Conservation (phyloP, 768 basidiomycete species). For the Phaffia tasmanica region DNA sequence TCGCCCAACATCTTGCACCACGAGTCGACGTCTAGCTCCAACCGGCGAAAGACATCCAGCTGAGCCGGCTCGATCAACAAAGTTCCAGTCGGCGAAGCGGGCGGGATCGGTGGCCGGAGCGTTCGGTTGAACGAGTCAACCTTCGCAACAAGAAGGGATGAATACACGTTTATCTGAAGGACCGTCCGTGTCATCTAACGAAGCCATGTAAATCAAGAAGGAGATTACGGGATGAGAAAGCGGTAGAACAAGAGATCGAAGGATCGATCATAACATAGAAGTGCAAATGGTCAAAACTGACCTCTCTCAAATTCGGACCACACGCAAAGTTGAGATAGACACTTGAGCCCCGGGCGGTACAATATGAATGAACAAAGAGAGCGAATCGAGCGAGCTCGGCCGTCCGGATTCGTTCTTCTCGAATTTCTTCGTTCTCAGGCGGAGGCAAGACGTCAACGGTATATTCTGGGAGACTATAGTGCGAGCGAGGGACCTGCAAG, state of each 20-base stretch:
- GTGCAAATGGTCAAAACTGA: too few relatives aligned
- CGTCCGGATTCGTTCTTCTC: slow-evolving; percentile 18
- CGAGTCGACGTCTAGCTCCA: slow-evolving; percentile 14
- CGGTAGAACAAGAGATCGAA: too few relatives aligned
- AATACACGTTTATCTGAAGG: too few relatives aligned
- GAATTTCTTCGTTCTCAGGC: slow-evolving; percentile 2
- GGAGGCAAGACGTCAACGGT: slow-evolving; percentile 9
- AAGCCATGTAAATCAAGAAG: too few relatives aligned
- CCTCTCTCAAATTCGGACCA: too few relatives aligned
- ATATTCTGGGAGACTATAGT: slow-evolving; percentile 14
- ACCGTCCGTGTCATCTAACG: too few relatives aligned
- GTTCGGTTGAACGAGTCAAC: slow-evolving; percentile 21
- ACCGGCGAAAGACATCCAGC: slow-evolving; percentile 12
- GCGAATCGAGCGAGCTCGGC: slow-evolving; percentile 6
- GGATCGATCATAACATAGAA: too few relatives aligned
- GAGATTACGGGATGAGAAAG: too few relatives aligned
- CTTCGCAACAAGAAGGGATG: neutral
- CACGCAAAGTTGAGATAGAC: too few relatives aligned
- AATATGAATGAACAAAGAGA: too few relatives aligned
- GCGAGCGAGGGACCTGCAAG: slow-evolving; percentile 5
- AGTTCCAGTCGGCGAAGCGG: neutral
- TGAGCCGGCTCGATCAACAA: slow-evolving; percentile 5
- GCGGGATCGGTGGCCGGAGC: slow-evolving; percentile 17
- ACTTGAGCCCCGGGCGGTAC: too few relatives aligned
- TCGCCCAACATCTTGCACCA: slow-evolving; percentile 16